phyloP scores from a whole-genome alignment of 208 protist genomes.

The Trichomonas tenax region DNA sequence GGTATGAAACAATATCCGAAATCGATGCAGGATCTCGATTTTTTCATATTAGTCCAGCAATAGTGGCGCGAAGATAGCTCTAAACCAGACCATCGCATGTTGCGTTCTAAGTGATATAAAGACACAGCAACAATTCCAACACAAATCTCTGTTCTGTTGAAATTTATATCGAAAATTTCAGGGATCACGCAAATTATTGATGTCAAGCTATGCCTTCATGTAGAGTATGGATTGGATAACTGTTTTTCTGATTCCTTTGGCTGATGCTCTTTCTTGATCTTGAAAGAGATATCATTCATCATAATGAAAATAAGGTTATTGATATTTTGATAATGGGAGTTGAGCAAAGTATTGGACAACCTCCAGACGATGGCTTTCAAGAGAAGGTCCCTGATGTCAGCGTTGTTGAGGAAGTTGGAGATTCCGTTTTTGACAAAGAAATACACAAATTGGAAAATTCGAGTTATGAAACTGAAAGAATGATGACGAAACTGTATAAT shows the following conservation, averaged over 20 bases:
- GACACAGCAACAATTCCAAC: neutral
- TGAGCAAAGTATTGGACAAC: too few relatives aligned
- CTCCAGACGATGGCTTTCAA: too few relatives aligned
- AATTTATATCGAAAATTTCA: neutral
- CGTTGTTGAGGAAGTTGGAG: too few relatives aligned
- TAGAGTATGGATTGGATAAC: neutral
- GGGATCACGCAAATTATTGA: neutral
- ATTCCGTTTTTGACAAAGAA: too few relatives aligned
- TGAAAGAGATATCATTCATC: neutral
- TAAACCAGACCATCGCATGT: conserved; percentile 1
- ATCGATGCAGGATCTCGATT: neutral
- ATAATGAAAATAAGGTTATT: too few relatives aligned
- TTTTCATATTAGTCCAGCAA: conserved; percentile 4
- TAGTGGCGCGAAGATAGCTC: neutral
- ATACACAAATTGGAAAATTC: too few relatives aligned
- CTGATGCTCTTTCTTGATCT: neutral
- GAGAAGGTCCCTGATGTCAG: too few relatives aligned
- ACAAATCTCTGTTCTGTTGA: neutral
- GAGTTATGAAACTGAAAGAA: too few relatives aligned
- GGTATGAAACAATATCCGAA: neutral
- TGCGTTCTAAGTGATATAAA: neutral
- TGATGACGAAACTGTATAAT: too few relatives aligned
- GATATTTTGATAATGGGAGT: too few relatives aligned
- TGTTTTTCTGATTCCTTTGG: neutral
- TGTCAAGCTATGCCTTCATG: neutral